These are phyloP conservation scores for Globisporangium heterothallicum DNA, from an alignment of 352 stramenopile species.

Conservation along the genomic window DNA sequence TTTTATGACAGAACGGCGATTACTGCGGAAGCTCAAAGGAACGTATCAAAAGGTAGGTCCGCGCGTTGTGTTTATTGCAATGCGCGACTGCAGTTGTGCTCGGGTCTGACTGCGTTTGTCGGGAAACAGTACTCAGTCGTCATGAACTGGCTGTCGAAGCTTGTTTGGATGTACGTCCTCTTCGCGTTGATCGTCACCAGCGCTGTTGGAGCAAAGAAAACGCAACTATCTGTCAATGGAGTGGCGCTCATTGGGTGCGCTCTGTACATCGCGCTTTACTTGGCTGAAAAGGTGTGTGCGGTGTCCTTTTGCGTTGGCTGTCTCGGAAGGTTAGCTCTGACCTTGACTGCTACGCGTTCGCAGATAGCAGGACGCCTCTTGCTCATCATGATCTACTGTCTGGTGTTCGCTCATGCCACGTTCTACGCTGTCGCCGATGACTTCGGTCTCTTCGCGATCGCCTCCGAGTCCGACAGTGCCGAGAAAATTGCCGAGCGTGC, in stretches of 20 bases:
- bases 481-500: background rate
- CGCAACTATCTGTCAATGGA: constrained; percentile 15
- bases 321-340: no score
- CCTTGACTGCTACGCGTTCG: background rate
- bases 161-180: constrained; percentile 23
- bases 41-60: constrained; percentile 14
- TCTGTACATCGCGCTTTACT: constrained; percentile 19
- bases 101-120: no score
- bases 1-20: constrained; percentile 17
- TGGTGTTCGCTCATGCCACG: constrained; percentile 19
- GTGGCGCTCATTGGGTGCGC: constrained; percentile 14
- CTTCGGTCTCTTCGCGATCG: constrained; percentile 19
- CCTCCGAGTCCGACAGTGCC: background rate
- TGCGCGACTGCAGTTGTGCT: no score
- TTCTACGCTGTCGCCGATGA: constrained; percentile 22
- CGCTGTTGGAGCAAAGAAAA: constrained; percentile 14
- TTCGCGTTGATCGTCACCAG: constrained; percentile 20
- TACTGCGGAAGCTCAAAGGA: constrained; percentile 17
- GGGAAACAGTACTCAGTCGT: constrained; percentile 16
- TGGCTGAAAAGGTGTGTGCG: constrained; percentile 4
- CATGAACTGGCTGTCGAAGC: constrained; percentile 13
- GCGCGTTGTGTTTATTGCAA: background rate
- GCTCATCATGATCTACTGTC: constrained; percentile 21
- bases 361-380: constrained; percentile 10
- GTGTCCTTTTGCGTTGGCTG: background rate